These are phyloP conservation scores for Fusarium pseudograminearum DNA, from an alignment of 2,329 filamentous ascomycete species.

Conservation along the genomic window DNA sequence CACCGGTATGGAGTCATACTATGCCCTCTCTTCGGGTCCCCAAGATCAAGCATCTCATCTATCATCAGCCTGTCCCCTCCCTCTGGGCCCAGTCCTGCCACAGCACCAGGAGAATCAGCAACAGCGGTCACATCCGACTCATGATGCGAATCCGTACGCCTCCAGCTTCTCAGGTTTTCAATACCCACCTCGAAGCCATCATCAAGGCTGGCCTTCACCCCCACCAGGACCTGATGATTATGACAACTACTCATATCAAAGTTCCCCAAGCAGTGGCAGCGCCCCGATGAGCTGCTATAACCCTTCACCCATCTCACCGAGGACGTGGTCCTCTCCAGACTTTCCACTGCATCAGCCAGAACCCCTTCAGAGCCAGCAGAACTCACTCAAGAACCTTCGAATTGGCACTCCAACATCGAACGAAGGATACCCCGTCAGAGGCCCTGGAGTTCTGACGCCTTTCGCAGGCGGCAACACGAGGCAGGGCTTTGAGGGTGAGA, in stretches of 20 bases:
- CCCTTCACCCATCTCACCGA: conserved; percentile 50
- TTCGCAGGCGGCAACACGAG: conserved; percentile 30
- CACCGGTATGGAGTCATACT: conserved; percentile 45
- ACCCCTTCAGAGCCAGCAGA: conserved; percentile 38
- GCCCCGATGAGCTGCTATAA: conserved; percentile 46
- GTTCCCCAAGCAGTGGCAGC: conserved; percentile 48
- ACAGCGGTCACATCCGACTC: conserved; percentile 30
- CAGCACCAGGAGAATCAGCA: conserved; percentile 34
- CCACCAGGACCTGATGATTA: conserved; percentile 54
- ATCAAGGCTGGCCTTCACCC: conserved; percentile 53
- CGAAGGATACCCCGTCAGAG: conserved; percentile 33
- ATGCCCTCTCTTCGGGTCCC: conserved; percentile 40
- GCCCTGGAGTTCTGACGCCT: conserved; percentile 37
- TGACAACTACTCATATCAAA: conserved; percentile 54
- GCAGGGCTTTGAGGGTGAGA: conserved; percentile 35
- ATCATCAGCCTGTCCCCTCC: conserved; percentile 40
- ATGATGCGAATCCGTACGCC: conserved; percentile 40
- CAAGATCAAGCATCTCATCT: conserved; percentile 42
- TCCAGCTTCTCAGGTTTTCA: conserved; percentile 44
- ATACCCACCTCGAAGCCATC: conserved; percentile 37
- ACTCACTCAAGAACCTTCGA: conserved; percentile 38
- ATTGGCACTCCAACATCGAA: conserved; percentile 47
- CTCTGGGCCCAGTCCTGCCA: conserved; percentile 36
- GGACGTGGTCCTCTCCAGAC: conserved; percentile 52
- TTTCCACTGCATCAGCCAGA: conserved; percentile 38